Evolutionary conservation across 352 stramenopile species (phyloP).

Genomic region (Elongisporangium anandrum): DNA sequence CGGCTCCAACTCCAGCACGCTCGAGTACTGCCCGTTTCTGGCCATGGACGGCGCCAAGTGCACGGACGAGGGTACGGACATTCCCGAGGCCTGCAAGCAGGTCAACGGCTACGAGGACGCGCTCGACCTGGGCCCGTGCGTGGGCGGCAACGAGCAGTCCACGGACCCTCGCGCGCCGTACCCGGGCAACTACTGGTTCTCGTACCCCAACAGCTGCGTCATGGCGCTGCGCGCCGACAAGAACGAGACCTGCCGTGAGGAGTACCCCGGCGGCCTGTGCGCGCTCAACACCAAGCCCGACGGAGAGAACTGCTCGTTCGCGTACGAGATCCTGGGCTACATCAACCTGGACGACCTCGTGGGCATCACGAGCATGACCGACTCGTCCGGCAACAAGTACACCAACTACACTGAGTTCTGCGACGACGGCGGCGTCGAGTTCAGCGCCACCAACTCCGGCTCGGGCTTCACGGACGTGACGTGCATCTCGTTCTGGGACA

Average conservation of each 20-base stretch:
- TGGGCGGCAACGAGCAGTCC: constrained; percentile 37
- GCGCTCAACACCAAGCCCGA: constrained; percentile 33
- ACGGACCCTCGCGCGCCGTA: constrained; percentile 51
- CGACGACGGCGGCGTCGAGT: constrained; percentile 37
- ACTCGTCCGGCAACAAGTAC: constrained; percentile 16
- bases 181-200: constrained; percentile 70
- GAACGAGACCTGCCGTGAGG: constrained; percentile 29
- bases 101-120: constrained; percentile 40
- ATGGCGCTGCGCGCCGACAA: constrained; percentile 42
- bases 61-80: constrained; percentile 26
- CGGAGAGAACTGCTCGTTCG: constrained; percentile 46
- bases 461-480: constrained; percentile 33
- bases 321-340: constrained; percentile 57
- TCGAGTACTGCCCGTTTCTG: constrained; percentile 53
- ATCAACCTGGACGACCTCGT: constrained; percentile 58
- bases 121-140: constrained; percentile 36
- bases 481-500: constrained; percentile 56
- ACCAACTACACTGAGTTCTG: constrained; percentile 44
- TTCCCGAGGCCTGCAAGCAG: constrained; percentile 38
- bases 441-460: constrained; percentile 36
- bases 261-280: constrained; percentile 40
- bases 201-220: constrained; percentile 53
- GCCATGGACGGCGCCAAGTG: constrained; percentile 64
- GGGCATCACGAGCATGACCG: constrained; percentile 44
- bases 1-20: constrained; percentile 16